These are phyloP conservation scores for Thecaphora thlaspeos DNA, from an alignment of 1,284 basidiomycete genomes.

Conservation along the genomic window DNA sequence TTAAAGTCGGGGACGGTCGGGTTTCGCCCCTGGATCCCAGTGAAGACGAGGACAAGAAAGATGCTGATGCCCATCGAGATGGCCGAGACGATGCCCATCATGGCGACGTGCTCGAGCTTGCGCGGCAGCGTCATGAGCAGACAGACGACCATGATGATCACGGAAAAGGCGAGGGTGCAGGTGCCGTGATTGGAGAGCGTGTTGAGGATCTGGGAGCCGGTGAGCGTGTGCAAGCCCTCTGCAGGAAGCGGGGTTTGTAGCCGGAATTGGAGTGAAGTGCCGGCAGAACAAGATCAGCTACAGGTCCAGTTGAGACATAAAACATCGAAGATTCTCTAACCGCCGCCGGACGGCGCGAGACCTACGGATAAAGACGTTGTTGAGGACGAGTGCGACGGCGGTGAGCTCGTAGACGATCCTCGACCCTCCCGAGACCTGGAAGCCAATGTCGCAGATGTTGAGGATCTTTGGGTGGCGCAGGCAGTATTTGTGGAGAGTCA, in stretches of 20 bases:
- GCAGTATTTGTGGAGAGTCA: conserved; percentile 64
- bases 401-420: conserved; percentile 62
- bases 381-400: conserved; percentile 40
- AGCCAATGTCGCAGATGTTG: conserved; percentile 69
- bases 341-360: no score
- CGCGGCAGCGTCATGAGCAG: conserved; percentile 43
- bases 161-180: conserved; percentile 66
- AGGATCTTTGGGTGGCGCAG: conserved; percentile 63
- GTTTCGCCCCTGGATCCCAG: conserved; percentile 35
- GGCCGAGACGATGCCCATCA: conserved; percentile 47
- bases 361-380: conserved; percentile 44
- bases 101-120: conserved; percentile 47
- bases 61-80: conserved; percentile 49
- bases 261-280: no score
- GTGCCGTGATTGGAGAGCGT: conserved; percentile 65
- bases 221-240: conserved; percentile 46
- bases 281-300: no score
- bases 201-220: conserved; percentile 62
- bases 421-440: conserved; percentile 63
- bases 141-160: conserved; percentile 48
- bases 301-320: no score
- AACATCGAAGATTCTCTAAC: no score
- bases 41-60: conserved; percentile 41
- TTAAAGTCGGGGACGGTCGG: conserved; percentile 26
- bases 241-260: background rate